Base-by-base conservation (phyloP, 2,329 filamentous ascomycete species). In the Fusarium xylarioides region DNA sequence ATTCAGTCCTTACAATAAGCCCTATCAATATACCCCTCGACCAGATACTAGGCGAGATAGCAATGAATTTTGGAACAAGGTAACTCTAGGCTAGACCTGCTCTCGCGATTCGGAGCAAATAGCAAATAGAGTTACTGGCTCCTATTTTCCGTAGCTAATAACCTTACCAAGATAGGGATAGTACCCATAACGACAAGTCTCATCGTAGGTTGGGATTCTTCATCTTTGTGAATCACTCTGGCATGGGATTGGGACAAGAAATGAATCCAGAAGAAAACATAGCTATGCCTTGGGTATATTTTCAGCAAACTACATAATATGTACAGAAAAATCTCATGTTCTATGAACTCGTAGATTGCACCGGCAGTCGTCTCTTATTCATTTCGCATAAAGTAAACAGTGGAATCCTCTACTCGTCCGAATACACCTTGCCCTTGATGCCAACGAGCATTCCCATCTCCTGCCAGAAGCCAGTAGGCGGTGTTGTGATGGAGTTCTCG, bases 391-490 rank as follows among this genome's bases (percentile, higher is more conserved):
- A 30, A 37, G 30, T 47, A 19, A 38, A 38, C 52, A 19, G 26
- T 26, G 30, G 18, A 37, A 49, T n/a, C 9, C 18, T 42, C 34
- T 70, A 68, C 47, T 69, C 65, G 16, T 43, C 63, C 19, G 50
- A 40, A 15, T 61, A 28, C 38, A 59, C 56, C 5, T 65, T 76
- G 34, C 63, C 54, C 52, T 57, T 35, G 21, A 78, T 60, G 21
- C 76, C 70, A 30, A 78, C 14, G 15, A 78, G 21, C 53, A 70
- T 50, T n/a, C 80, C 70, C 74, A 90, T 83, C 74, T 90, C 88
- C 19, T 77, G 81, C 87, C 88, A 89, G 81, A 90, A 90, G 10
- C 86, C 83, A n/a, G 85, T 79, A 1, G 87, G 85, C 15, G 83
- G 82, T 14, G 83, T 79, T 11, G 82, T 80, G 72, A 91, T 87